These are phyloP conservation scores for Henckelia pumila DNA, from an alignment of 257 asterid genomes.

Conservation along the genomic window DNA sequence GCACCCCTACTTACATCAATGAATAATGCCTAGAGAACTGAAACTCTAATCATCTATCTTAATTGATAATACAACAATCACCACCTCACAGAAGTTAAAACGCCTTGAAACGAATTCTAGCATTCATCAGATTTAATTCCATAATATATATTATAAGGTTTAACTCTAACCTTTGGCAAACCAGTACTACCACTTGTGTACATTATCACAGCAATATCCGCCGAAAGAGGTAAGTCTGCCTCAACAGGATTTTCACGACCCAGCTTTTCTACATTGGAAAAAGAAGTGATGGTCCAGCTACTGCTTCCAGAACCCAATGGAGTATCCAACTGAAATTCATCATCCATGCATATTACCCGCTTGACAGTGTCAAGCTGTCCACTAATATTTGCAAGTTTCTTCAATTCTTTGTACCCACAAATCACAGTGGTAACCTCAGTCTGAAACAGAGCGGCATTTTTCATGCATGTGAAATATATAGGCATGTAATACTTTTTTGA, in stretches of 20 bases:
- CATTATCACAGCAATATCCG: conserved; percentile 96
- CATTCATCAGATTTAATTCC: not conserved
- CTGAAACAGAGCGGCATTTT: conserved; percentile 43
- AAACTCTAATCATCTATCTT: not conserved
- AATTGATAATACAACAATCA: too few relatives aligned
- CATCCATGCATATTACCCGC: conserved; percentile 81
- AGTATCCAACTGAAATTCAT: conserved; percentile 57
- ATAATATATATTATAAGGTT: not conserved
- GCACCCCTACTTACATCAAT: not conserved
- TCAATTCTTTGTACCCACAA: conserved; percentile 85
- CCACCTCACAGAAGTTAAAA: not conserved
- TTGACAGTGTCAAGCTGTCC: conserved; percentile 92
- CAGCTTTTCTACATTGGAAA: conserved; percentile 64
- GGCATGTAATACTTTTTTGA: not conserved
- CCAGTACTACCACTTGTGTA: conserved; percentile 99
- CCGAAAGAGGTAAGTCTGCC: conserved; percentile 77
- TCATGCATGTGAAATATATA: conserved; percentile 9
- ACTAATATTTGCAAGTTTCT: conserved; percentile 70
- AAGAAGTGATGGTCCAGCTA: conserved; percentile 66
- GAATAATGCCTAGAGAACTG: not conserved
- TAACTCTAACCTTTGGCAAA: conserved; percentile 77
- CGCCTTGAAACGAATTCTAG: not conserved
- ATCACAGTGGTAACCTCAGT: conserved; percentile 97
- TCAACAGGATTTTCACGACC: conserved; percentile 75
- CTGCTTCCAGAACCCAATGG: conserved; percentile 44